Percentiles rank a stretch among this genome's conserved stretches.
Conservation (phyloP, 1,284 basidiomycete species). For the Paramarasmius palmivorus region DNA sequence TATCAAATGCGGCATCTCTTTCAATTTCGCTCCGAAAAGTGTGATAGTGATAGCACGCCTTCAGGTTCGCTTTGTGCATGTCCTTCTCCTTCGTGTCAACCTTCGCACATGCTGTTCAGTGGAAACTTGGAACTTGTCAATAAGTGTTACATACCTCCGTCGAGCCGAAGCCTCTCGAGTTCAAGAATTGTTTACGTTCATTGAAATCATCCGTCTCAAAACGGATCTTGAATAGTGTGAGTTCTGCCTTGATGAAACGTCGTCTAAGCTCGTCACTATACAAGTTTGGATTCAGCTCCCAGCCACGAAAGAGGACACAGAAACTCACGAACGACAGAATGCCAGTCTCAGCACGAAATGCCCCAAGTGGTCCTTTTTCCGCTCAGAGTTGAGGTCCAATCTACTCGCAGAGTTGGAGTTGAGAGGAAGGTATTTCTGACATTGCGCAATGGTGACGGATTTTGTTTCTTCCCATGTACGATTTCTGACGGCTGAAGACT, state of each 20-base stretch:
- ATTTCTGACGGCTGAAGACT: slow-evolving; percentile 88
- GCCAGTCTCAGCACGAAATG: slow-evolving; percentile 96
- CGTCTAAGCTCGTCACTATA: slow-evolving; percentile 86
- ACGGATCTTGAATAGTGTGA: slow-evolving; percentile 81
- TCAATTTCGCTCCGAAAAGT: slow-evolving; percentile 32
- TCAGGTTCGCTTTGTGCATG: slow-evolving; percentile 51
- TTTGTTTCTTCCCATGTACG: slow-evolving; percentile 77
- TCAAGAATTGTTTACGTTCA: slow-evolving; percentile 77
- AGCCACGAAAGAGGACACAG: slow-evolving; percentile 3
- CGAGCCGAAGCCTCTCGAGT: slow-evolving; percentile 82
- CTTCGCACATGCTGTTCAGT: slow-evolving; percentile 31
- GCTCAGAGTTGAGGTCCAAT: slow-evolving; percentile 59
- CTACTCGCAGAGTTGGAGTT: slow-evolving; percentile 56
- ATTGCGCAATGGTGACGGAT: slow-evolving; percentile 58
- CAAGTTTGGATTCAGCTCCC: slow-evolving; percentile 6
- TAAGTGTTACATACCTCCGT: slow-evolving; percentile 45
- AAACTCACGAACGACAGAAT: slow-evolving; percentile 90
- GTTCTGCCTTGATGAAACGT: slow-evolving; percentile 90
- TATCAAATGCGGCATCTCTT: slow-evolving; percentile 32
- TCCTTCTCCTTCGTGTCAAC: slow-evolving; percentile 65
- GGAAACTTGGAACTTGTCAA: too few relatives aligned
- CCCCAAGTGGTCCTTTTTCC: slow-evolving; percentile 86
- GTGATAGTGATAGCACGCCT: slow-evolving; percentile 42
- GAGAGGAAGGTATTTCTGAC: slow-evolving; percentile 75
- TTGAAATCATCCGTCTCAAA: slow-evolving; percentile 69